These are phyloP conservation scores for Xylaria venustula DNA, from an alignment of 495 filamentous ascomycete genomes.

Conservation along the genomic window DNA sequence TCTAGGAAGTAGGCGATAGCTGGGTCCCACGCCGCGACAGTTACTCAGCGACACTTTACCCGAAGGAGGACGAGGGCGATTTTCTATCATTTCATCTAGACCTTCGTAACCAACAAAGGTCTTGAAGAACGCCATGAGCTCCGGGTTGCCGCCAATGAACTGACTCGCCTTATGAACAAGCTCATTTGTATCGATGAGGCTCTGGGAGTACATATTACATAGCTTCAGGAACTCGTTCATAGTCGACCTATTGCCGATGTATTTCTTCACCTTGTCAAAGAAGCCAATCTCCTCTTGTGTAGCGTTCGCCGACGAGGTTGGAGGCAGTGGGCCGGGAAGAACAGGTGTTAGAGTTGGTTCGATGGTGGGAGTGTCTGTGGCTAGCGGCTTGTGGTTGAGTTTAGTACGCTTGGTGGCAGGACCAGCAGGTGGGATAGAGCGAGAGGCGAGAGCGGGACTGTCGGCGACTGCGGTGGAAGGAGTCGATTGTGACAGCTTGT, in stretches of 20 bases:
- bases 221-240: conserved; percentile 95
- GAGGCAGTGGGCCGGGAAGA: conserved; percentile 80
- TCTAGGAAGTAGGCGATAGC: conserved; percentile 89
- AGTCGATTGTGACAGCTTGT: conserved; percentile 35
- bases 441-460: conserved; percentile 33
- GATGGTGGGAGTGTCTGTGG: conserved; percentile 65
- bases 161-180: conserved; percentile 76
- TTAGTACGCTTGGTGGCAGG: conserved; percentile 60
- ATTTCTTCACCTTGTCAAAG: conserved; percentile 97
- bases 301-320: conserved; percentile 61
- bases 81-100: conserved; percentile 74
- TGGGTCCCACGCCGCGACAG: conserved; percentile 89
- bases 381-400: conserved; percentile 58
- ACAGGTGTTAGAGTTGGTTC: conserved; percentile 85
- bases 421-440: conserved; percentile 31
- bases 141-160: conserved; percentile 84
- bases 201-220: conserved; percentile 88
- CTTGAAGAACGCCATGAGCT: conserved; percentile 84
- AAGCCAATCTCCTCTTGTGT: conserved; percentile 79
- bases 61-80: conserved; percentile 67
- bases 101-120: conserved; percentile 71
- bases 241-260: conserved; percentile 83
- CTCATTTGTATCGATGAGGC: conserved; percentile 78
- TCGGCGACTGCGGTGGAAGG: conserved; percentile 31
- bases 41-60: conserved; percentile 85